A percentile compares a stretch with the other conserved stretches of the same genome.
Conservation (phyloP, 129 eudicot species). For the Lonicera japonica region DNA sequence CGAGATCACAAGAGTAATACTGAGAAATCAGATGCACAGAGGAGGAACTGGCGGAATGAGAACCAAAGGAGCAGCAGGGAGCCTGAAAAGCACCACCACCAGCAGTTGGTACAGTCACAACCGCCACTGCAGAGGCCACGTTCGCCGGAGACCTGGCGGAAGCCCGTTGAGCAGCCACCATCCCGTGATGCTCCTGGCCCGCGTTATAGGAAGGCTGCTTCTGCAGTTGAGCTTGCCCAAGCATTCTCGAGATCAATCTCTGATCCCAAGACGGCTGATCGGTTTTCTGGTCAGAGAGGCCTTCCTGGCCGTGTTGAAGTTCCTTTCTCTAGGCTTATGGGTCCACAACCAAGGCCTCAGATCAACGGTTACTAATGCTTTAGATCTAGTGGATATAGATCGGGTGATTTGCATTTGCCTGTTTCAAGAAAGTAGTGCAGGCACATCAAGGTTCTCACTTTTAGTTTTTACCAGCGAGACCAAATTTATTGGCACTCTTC, state of each 20-base stretch:
- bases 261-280: constrained; percentile 52
- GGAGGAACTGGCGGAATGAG: constrained; percentile 74
- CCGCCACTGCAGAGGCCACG: constrained; percentile 61
- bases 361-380: constrained; percentile 68
- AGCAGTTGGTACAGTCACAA: not conserved
- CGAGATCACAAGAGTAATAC: constrained; percentile 32
- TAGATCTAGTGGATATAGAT: not conserved
- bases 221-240: constrained; percentile 89
- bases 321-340: constrained; percentile 82
- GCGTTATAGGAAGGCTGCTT: constrained; percentile 74
- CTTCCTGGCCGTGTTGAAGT: constrained; percentile 50
- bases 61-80: constrained; percentile 52
- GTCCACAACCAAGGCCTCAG: constrained; percentile 63
- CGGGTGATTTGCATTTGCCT: not conserved
- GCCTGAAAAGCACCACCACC: constrained; percentile 32
- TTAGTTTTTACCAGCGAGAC: too few relatives aligned
- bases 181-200: constrained; percentile 30
- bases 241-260: constrained; percentile 79
- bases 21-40: constrained; percentile 55
- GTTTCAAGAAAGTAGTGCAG: not conserved
- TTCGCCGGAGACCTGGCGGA: constrained; percentile 99
- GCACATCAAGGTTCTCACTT: too few relatives aligned
- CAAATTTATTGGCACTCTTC: too few relatives aligned
- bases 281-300: constrained; percentile 56
- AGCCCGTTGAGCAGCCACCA: constrained; percentile 55